Evolutionary conservation across 106 monocot species (phyloP), one percentile per base, ranked within the genome.

Genomic region (Iris macrosiphon): DNA sequence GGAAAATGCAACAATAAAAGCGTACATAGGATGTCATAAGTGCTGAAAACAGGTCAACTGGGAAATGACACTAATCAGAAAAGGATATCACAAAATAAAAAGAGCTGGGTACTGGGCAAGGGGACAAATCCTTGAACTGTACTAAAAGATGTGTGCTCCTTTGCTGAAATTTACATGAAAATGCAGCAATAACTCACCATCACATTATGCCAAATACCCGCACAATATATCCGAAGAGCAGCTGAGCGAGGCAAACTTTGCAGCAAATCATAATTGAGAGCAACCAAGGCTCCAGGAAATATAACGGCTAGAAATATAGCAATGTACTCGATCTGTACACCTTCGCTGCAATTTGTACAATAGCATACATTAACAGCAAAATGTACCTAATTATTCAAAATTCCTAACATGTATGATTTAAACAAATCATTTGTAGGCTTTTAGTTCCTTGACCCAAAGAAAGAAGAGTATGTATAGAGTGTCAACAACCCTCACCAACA

Each of bases 261-360:
- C 18, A 98, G 65, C 48, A 66, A 35, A 57, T 83, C 82, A 54
- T 75, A 60, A 57, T 98, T 83, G 66, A 98, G 72, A 44, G 86
- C 86, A 61, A 98, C 83, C 75, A 90, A 87, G 35, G 96, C 90
- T 19, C 96, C 96, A 55, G 96, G 96, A 80, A 98, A 86, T 33
- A 98, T 46, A 52, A 77, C 27, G 16, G 87, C 86, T 48, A 86
- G 47, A 60, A 98, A 87, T 58, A 98, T 29, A 8, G 96, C 90
- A 63, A 87, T 60, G 60, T 87, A 90, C 40, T 87, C 96, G 21
- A 98, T 70, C 35, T 77, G 79, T 15, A 90, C 50, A 8, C 90
- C 96, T 49, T 79, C 82, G 70, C 96, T 98, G 74, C 60, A 31
- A 28, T 63, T 57, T 56, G 26, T 16, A 11, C 46, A 71, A 30